Evolutionary conservation across 352 stramenopile genomes (phyloP).

Genomic region (Phytophthora vignae): DNA sequence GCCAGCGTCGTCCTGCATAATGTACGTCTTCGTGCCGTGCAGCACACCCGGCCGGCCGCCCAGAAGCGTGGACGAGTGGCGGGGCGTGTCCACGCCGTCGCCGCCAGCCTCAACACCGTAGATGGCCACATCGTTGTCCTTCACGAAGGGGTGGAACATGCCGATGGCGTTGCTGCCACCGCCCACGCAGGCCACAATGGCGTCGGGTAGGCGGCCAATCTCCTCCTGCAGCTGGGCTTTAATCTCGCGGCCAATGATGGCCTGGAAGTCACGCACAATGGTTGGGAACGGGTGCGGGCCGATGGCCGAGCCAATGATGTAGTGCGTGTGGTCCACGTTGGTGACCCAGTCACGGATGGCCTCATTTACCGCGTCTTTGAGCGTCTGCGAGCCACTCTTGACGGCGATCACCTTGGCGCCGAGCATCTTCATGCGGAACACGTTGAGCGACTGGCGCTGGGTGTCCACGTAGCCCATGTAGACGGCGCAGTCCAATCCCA

Average conservation of each 20-base stretch:
- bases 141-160: conserved; percentile 97
- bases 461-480: conserved; percentile 99
- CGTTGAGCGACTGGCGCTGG: conserved; percentile 97
- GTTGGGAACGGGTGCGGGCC: conserved; percentile 98
- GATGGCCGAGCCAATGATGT: conserved; percentile 98
- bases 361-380: conserved; percentile 99
- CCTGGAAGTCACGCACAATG: conserved; percentile 98
- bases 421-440: conserved; percentile 99
- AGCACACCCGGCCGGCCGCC: conserved; percentile 96
- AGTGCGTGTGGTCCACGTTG: conserved; percentile 98
- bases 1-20: conserved; percentile 96
- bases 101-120: conserved; percentile 97
- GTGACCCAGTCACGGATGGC: conserved; percentile 99
- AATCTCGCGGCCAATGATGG: conserved; percentile 96
- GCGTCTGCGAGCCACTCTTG: conserved; percentile 94
- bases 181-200: conserved; percentile 97
- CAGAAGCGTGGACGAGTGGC: conserved; percentile 96
- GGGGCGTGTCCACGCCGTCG: conserved; percentile 87
- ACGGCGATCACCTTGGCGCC: conserved; percentile 98
- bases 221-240: conserved; percentile 95
- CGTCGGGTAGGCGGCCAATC: conserved; percentile 95
- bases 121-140: conserved; percentile 94
- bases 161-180: conserved; percentile 99
- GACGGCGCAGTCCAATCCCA: conserved; percentile 96
- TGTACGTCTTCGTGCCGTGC: conserved; percentile 97